Conservation (phyloP, 2,329 filamentous ascomycete species). For the Colletotrichum melonis region DNA sequence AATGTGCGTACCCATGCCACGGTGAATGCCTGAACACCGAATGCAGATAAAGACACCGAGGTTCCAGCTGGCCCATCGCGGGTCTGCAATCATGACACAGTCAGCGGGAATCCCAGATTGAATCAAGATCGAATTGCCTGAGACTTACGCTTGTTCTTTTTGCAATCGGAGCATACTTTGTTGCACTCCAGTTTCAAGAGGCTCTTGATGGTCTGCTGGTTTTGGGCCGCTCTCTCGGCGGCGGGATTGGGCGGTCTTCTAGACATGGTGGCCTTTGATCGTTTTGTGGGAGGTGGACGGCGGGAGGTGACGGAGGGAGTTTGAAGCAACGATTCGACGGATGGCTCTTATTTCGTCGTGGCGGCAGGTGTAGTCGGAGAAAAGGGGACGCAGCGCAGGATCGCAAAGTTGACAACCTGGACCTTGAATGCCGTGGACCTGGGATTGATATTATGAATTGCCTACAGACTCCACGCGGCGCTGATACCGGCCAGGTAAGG, state of each 20-base stretch:
- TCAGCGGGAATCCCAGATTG: slow-evolving; percentile 12
- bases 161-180: slow-evolving; percentile 98
- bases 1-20: slow-evolving; percentile 98
- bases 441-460: slow-evolving; percentile 28
- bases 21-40: slow-evolving; percentile 97
- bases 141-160: slow-evolving; percentile 92
- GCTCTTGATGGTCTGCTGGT: slow-evolving; percentile 92
- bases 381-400: slow-evolving; percentile 13
- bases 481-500: slow-evolving; percentile 33
- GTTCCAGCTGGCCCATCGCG: slow-evolving; percentile 99
- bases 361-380: not conserved
- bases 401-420: slow-evolving; percentile 28
- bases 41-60: slow-evolving; percentile 98
- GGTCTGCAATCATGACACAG: slow-evolving; percentile 67
- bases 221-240: slow-evolving; percentile 90
- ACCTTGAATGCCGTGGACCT: slow-evolving; percentile 21
- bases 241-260: slow-evolving; percentile 81
- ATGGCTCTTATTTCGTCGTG: not conserved
- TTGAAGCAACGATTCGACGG: not conserved
- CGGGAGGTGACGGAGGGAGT: not conserved
- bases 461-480: slow-evolving; percentile 21
- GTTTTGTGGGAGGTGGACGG: not conserved
- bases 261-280: slow-evolving; percentile 70
- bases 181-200: slow-evolving; percentile 94
- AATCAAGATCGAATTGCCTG: not conserved